Percentiles rank a stretch among this genome's conserved stretches.
phyloP scores from a whole-genome alignment of 1,139 yeast genomes.

The Pichia sp. region DNA sequence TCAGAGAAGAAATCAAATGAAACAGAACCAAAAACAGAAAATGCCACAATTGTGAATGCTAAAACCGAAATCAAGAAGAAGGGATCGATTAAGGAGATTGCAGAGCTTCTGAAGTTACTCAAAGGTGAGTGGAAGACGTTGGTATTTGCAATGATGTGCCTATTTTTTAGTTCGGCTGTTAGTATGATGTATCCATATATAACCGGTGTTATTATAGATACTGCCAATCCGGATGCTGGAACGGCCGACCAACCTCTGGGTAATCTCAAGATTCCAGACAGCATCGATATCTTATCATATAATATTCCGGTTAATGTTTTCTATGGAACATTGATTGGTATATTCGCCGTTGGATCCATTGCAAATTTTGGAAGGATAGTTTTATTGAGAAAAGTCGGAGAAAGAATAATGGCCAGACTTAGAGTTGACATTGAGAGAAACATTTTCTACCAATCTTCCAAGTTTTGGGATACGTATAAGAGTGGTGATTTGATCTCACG shows the following conservation, averaged over 20 bases:
- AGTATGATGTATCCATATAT: constrained; percentile 43
- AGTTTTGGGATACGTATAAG: constrained; percentile 51
- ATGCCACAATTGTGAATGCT: not conserved
- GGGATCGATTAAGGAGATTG: constrained; percentile 24
- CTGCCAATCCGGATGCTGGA: constrained; percentile 41
- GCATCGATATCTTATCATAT: constrained; percentile 18
- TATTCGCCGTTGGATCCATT: constrained; percentile 41
- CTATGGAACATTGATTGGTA: constrained; percentile 25
- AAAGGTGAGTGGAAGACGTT: constrained; percentile 26
- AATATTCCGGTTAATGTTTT: constrained; percentile 23
- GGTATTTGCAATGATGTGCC: constrained; percentile 22
- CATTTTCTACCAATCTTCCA: constrained; percentile 46
- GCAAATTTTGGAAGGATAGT: constrained; percentile 49
- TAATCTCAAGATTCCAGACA: constrained; percentile 8
- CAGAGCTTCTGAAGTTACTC: constrained; percentile 23
- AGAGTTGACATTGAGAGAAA: constrained; percentile 44
- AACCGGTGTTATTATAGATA: constrained; percentile 35
- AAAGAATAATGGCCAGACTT: constrained; percentile 45
- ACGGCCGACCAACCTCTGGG: constrained; percentile 5
- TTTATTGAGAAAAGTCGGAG: constrained; percentile 43
- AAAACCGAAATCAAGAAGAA: constrained; percentile 12
- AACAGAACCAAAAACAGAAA: not conserved
- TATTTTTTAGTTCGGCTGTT: constrained; percentile 27
- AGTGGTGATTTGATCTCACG: constrained; percentile 54
- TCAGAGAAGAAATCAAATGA: not conserved